Conservation (phyloP, 345 rosid genomes). For the rapeseed (Brassica napus) region DNA sequence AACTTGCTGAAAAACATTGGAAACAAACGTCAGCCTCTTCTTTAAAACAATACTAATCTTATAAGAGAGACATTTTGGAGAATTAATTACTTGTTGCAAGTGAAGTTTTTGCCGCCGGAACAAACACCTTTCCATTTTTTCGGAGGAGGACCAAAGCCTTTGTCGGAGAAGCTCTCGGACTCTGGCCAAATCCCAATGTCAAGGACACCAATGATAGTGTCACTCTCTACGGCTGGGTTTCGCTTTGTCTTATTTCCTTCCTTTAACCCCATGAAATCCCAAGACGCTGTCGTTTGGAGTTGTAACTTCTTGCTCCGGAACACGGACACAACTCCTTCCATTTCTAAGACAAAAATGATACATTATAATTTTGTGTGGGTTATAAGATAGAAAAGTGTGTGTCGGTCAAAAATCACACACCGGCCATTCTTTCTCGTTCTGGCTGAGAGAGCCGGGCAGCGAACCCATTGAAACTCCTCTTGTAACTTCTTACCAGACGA, state of each 20-base stretch:
- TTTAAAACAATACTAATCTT: background rate
- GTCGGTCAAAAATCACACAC: slow-evolving; percentile 32
- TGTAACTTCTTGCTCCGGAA: slow-evolving; percentile 42
- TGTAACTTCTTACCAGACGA: slow-evolving; percentile 51
- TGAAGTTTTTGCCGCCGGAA: slow-evolving; percentile 47
- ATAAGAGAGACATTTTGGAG: background rate
- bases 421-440: slow-evolving; percentile 48
- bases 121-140: slow-evolving; percentile 57
- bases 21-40: background rate
- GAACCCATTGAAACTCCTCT: slow-evolving; percentile 66
- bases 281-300: slow-evolving; percentile 54
- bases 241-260: slow-evolving; percentile 18
- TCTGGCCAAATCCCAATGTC: slow-evolving; percentile 57
- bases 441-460: slow-evolving; percentile 48
- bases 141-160: slow-evolving; percentile 55
- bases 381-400: background rate
- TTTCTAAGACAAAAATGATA: slow-evolving; percentile 24
- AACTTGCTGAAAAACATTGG: slow-evolving; percentile 42
- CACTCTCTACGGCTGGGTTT: slow-evolving; percentile 29
- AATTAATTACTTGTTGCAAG: slow-evolving; percentile 51
- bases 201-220: slow-evolving; percentile 44
- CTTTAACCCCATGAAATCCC: slow-evolving; percentile 56
- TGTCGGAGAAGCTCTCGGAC: slow-evolving; percentile 47
- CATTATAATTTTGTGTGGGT: background rate
- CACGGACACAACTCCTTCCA: slow-evolving; percentile 52